phyloP scores from a whole-genome alignment of 2,329 filamentous ascomycete species.

The Aureobasidium sp. region DNA sequence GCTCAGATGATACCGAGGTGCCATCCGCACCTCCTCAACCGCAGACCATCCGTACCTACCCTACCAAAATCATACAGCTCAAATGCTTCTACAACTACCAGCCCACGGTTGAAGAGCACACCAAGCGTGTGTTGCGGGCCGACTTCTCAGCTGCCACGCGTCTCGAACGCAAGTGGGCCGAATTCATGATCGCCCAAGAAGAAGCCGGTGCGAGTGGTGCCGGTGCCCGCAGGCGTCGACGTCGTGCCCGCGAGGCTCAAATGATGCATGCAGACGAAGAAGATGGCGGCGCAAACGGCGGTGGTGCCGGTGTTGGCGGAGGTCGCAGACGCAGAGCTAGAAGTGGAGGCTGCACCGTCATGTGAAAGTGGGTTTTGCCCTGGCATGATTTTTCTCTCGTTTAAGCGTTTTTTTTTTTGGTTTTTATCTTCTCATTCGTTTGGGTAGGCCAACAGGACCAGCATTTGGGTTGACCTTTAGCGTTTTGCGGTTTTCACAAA shows the following conservation, averaged over 20 bases:
- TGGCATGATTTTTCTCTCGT: background rate
- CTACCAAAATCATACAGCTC: slow-evolving; percentile 71
- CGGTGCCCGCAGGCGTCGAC: slow-evolving; percentile 61
- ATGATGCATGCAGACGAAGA: slow-evolving; percentile 75
- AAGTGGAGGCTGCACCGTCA: slow-evolving; percentile 43
- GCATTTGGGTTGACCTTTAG: background rate
- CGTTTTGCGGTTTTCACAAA: background rate
- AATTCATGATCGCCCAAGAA: slow-evolving; percentile 88
- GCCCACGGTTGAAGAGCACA: slow-evolving; percentile 89
- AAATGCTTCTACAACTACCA: slow-evolving; percentile 97
- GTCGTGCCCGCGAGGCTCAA: slow-evolving; percentile 75
- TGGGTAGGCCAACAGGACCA: background rate
- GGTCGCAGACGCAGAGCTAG: slow-evolving; percentile 41
- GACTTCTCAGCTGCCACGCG: slow-evolving; percentile 67
- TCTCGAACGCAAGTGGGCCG: slow-evolving; percentile 86
- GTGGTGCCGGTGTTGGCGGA: slow-evolving; percentile 22
- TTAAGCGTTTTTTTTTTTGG: background rate
- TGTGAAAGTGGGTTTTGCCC: slow-evolving; percentile 31
- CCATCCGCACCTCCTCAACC: background rate
- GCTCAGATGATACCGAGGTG: background rate
- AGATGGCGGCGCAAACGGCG: slow-evolving; percentile 45
- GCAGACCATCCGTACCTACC: slow-evolving; percentile 44
- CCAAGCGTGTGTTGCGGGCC: slow-evolving; percentile 71
- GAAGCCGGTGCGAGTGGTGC: slow-evolving; percentile 66
- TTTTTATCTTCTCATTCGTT: background rate